phyloP scores from a whole-genome alignment of 192 early-diverging fungal species.

The Kickxella alabastrina region DNA sequence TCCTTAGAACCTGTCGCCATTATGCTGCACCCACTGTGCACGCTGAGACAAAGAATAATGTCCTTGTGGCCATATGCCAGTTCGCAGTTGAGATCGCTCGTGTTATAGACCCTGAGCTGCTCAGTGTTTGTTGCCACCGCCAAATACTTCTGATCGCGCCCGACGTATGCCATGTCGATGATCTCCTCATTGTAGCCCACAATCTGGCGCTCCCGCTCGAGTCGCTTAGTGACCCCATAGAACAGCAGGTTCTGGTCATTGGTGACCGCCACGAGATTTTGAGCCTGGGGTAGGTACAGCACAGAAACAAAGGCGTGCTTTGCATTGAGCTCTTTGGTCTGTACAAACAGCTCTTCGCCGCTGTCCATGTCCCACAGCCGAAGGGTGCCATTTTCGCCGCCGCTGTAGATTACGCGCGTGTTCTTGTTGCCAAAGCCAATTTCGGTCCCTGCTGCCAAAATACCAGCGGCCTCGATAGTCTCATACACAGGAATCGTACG shows the following conservation, averaged over 20 bases:
- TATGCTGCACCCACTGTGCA: constrained; percentile 61
- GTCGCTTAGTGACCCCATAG: constrained; percentile 54
- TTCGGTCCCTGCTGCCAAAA: constrained; percentile 49
- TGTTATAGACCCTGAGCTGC: constrained; percentile 83
- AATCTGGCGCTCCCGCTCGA: constrained; percentile 73
- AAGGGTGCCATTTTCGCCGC: constrained; percentile 76
- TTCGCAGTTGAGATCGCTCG: constrained; percentile 73
- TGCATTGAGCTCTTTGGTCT: constrained; percentile 66
- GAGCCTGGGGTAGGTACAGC: constrained; percentile 55
- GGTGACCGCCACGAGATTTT: constrained; percentile 70
- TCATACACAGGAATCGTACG: constrained; percentile 89
- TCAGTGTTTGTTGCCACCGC: constrained; percentile 93
- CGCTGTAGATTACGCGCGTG: constrained; percentile 68
- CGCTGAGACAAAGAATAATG: constrained; percentile 78
- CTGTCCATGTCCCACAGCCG: constrained; percentile 84
- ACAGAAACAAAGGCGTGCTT: constrained; percentile 75
- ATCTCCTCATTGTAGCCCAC: constrained; percentile 97
- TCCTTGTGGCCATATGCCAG: constrained; percentile 87
- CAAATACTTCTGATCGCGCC: constrained; percentile 63
- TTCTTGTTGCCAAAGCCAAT: constrained; percentile 35
- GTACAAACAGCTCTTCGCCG: constrained; percentile 65
- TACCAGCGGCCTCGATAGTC: constrained; percentile 79
- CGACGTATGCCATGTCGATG: constrained; percentile 80
- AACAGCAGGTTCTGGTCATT: constrained; percentile 90
- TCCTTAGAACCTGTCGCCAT: constrained; percentile 91